Evolutionary conservation across 1,284 basidiomycete species (phyloP).

Genomic region (Thecaphora thlaspeos): DNA sequence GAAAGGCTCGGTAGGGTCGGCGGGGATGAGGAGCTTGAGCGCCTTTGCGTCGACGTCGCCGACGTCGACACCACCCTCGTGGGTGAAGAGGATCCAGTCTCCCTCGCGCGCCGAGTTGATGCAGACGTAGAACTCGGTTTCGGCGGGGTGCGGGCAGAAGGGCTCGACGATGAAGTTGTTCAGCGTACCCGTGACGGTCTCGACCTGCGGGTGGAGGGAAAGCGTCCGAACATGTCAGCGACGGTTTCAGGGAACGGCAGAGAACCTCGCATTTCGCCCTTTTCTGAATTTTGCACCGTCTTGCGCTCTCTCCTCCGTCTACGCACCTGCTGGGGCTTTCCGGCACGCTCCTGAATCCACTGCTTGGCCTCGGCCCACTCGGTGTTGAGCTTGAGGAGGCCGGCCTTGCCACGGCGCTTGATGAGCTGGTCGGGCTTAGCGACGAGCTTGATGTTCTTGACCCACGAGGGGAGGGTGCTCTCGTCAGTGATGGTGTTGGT

Average conservation of each 20-base stretch:
- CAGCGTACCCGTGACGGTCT: constrained; percentile 86
- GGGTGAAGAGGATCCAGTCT: constrained; percentile 96
- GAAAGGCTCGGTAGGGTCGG: constrained; percentile 76
- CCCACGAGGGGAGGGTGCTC: constrained; percentile 75
- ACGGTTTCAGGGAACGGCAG: too few species aligned
- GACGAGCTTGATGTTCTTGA: constrained; percentile 60
- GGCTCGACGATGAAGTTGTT: constrained; percentile 98
- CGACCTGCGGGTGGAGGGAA: constrained; percentile 66
- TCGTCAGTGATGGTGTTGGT: constrained; percentile 79
- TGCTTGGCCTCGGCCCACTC: constrained; percentile 69
- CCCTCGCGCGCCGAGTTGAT: constrained; percentile 94
- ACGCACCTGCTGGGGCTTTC: constrained; percentile 87
- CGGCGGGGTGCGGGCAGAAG: constrained; percentile 89
- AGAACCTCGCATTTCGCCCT: too few species aligned
- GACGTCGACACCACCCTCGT: constrained; percentile 97
- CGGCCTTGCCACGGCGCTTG: constrained; percentile 98
- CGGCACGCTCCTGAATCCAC: constrained; percentile 87
- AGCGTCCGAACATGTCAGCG: too few species aligned
- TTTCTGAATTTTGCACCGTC: too few species aligned
- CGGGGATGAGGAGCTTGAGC: constrained; percentile 78
- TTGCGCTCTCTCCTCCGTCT: not conserved
- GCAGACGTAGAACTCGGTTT: constrained; percentile 97
- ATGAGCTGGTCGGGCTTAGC: constrained; percentile 82
- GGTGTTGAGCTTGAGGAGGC: constrained; percentile 87
- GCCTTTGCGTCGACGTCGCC: constrained; percentile 99